Percentiles rank a stretch among this genome's conserved stretches.
These are phyloP conservation scores for Adansonia grandidieri DNA, from an alignment of 441 rosid species.

Conservation along the genomic window DNA sequence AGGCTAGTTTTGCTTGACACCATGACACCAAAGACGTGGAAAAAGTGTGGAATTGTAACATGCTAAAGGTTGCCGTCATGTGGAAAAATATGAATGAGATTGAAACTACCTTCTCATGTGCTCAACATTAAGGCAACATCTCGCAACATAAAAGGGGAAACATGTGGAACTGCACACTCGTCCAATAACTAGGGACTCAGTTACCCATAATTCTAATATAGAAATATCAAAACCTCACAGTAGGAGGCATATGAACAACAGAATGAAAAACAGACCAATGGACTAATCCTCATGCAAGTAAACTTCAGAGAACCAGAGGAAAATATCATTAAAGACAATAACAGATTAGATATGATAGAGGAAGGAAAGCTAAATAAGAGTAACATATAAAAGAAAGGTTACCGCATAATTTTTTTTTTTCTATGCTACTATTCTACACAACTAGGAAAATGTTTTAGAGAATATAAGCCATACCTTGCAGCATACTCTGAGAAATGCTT, in stretches of 20 bases:
- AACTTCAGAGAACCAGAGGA: constrained; percentile 5
- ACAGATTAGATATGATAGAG: background rate
- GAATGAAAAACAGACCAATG: background rate
- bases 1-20: constrained; percentile 1
- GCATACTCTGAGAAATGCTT: constrained; percentile 95
- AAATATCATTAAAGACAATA: background rate
- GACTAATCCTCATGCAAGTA: background rate
- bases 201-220: background rate
- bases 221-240: background rate
- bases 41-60: background rate
- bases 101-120: background rate
- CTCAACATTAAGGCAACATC: background rate
- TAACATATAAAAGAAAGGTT: constrained; percentile 4
- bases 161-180: constrained; percentile 6
- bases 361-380: background rate
- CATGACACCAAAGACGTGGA: background rate
- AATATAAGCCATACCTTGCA: constrained; percentile 69
- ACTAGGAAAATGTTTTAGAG: constrained; percentile 7
- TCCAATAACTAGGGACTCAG: constrained; percentile 3
- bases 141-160: background rate
- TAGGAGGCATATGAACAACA: background rate
- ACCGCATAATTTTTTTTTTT: background rate
- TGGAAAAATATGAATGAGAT: constrained; percentile 1
- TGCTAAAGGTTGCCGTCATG: constrained; percentile 3
- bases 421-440: constrained; percentile 6